A percentile compares a stretch with the other conserved stretches of the same genome.
Conservation (phyloP, 1,284 basidiomycete species). For the Vanrija pseudolonga region DNA sequence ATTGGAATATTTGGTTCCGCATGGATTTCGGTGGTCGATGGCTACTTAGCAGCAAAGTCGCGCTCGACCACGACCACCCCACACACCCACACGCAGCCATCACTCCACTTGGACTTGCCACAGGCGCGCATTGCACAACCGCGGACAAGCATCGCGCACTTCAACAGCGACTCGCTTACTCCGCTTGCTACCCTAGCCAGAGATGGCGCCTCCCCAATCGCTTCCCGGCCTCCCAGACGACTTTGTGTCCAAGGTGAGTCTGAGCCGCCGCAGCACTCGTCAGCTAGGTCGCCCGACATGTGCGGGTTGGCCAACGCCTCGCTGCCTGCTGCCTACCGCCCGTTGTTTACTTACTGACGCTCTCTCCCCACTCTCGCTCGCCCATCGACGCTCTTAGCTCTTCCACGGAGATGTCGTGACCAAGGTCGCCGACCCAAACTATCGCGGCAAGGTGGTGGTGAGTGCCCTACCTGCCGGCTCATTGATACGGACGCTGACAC, state of each 20-base stretch:
- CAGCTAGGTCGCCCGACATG: background rate
- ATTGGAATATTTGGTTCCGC: background rate
- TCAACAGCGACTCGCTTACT: too few relatives aligned
- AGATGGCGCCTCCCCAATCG: conserved; percentile 23
- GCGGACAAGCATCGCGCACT: too few relatives aligned
- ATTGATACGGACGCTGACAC: background rate
- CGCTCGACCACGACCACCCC: background rate
- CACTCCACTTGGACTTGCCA: too few relatives aligned
- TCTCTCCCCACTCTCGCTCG: background rate
- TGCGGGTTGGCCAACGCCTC: background rate
- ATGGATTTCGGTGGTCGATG: background rate
- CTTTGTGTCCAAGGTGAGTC: conserved; percentile 34
- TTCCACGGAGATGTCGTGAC: conserved; percentile 34
- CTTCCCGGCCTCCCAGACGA: conserved; percentile 39
- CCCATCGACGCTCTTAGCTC: conserved; percentile 16
- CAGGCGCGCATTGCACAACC: too few relatives aligned
- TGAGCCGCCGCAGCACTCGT: background rate
- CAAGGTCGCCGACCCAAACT: conserved; percentile 18
- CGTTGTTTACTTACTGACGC: background rate
- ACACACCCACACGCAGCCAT: background rate
- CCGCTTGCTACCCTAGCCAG: background rate
- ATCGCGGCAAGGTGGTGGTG: conserved; percentile 36
- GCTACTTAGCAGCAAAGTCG: background rate
- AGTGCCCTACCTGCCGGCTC: conserved; percentile 7
- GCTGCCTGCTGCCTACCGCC: background rate